Percentiles rank a stretch among this genome's conserved stretches.
Conservation (phyloP, 75 land plant species). For the Cryptomeria japonica region DNA sequence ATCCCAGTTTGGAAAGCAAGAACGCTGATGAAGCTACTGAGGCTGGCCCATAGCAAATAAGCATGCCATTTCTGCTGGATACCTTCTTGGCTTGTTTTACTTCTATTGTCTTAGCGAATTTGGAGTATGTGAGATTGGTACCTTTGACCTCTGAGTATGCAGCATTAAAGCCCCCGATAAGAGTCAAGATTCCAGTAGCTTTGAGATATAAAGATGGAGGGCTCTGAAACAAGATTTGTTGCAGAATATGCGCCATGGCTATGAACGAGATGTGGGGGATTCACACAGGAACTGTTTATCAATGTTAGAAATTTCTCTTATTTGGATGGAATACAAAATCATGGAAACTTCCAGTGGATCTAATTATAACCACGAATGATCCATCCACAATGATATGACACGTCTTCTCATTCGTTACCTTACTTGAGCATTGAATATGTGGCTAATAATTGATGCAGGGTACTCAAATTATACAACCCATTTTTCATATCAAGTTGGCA, state of each 20-base stretch:
- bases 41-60: slow-evolving; percentile 49
- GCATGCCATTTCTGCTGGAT: slow-evolving; percentile 48
- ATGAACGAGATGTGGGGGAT: too few relatives aligned
- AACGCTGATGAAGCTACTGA: slow-evolving; percentile 30
- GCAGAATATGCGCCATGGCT: not conserved
- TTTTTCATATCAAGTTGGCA: too few relatives aligned
- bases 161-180: not conserved
- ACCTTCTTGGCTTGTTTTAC: not conserved
- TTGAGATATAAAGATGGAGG: slow-evolving; percentile 28
- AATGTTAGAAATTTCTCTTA: too few relatives aligned
- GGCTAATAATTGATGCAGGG: too few relatives aligned
- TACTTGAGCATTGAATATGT: too few relatives aligned
- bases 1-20: not conserved
- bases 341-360: too few relatives aligned
- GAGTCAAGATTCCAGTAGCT: slow-evolving; percentile 13
- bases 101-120: slow-evolving; percentile 12
- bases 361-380: too few relatives aligned
- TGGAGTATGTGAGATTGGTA: slow-evolving; percentile 36
- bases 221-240: slow-evolving; percentile 23
- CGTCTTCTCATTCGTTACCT: too few relatives aligned
- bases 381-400: too few relatives aligned
- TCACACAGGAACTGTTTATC: not conserved
- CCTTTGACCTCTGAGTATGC: slow-evolving; percentile 33
- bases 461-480: too few relatives aligned
- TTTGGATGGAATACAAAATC: too few relatives aligned